A percentile compares a stretch with the other conserved stretches of the same genome.
Conservation (phyloP, 768 basidiomycete species). For the Boletellus ananiceps region DNA sequence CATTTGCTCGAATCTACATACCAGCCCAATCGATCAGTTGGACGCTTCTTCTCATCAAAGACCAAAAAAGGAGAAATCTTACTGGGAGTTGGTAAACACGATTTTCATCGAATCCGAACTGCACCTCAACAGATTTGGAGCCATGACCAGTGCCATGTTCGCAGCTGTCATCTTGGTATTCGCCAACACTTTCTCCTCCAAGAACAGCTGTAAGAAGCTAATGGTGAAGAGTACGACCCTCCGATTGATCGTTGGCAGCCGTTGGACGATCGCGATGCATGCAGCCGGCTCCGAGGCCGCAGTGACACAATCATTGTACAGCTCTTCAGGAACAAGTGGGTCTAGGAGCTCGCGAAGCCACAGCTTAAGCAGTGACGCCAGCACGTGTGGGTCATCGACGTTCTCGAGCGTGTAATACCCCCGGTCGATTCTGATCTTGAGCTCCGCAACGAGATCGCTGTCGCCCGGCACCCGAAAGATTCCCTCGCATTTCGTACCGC, state of each 20-base stretch:
- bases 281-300: slow-evolving; percentile 60
- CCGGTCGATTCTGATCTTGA: slow-evolving; percentile 86
- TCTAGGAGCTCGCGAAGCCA: slow-evolving; percentile 92
- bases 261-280: slow-evolving; percentile 69
- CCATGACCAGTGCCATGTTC: slow-evolving; percentile 87
- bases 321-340: slow-evolving; percentile 85
- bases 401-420: slow-evolving; percentile 89
- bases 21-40: slow-evolving; percentile 5
- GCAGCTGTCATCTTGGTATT: slow-evolving; percentile 87
- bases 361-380: slow-evolving; percentile 85
- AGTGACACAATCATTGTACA: slow-evolving; percentile 87
- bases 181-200: slow-evolving; percentile 67
- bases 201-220: slow-evolving; percentile 87
- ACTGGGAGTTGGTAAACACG: slow-evolving; percentile 91
- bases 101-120: slow-evolving; percentile 83
- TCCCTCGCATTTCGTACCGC: slow-evolving; percentile 81
- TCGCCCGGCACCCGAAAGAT: slow-evolving; percentile 94
- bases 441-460: slow-evolving; percentile 78
- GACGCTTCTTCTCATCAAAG: slow-evolving; percentile 2
- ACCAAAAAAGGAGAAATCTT: slow-evolving; percentile 31
- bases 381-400: slow-evolving; percentile 86
- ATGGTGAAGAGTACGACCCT: slow-evolving; percentile 84
- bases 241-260: slow-evolving; percentile 81
- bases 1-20: slow-evolving; percentile 72
- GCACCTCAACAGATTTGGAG: slow-evolving; percentile 84